Conservation (phyloP, 495 filamentous ascomycete genomes). For the Pyrenula aspistea region DNA sequence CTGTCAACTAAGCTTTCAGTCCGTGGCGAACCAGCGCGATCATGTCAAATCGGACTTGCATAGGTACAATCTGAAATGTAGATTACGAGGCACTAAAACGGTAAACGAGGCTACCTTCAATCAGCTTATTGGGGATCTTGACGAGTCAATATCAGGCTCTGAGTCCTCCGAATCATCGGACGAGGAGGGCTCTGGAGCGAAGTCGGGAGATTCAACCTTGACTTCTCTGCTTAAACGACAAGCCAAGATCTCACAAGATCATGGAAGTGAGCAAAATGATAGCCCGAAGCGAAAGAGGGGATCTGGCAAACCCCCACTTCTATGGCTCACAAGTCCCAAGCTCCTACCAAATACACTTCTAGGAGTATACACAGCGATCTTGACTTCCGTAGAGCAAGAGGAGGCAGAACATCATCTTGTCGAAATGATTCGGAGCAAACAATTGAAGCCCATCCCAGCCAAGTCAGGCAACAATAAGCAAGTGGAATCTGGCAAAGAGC, state of each 20-base stretch:
- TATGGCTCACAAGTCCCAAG: conserved; percentile 72
- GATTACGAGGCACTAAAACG: conserved; percentile 52
- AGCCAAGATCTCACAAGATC: conserved; percentile 49
- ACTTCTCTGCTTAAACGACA: conserved; percentile 71
- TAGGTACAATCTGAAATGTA: conserved; percentile 87
- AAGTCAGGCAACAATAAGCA: conserved; percentile 32
- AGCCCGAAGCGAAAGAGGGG: conserved; percentile 35
- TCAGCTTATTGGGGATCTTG: conserved; percentile 66
- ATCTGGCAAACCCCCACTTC: conserved; percentile 56
- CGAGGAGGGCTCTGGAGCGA: conserved; percentile 36
- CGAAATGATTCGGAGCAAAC: conserved; percentile 58
- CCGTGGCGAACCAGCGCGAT: conserved; percentile 67
- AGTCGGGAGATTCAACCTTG: conserved; percentile 49
- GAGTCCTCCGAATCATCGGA: conserved; percentile 43
- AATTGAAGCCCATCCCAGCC: conserved; percentile 49
- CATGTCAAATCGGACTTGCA: conserved; percentile 91
- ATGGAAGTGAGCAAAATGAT: conserved; percentile 31
- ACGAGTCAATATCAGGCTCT: conserved; percentile 86
- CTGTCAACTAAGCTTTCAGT: conserved; percentile 57
- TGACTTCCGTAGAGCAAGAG: conserved; percentile 58
- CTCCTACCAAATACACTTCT: conserved; percentile 69
- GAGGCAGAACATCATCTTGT: conserved; percentile 41
- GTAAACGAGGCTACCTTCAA: conserved; percentile 75
- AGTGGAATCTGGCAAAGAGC: conserved; percentile 34
- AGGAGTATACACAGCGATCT: conserved; percentile 76